Evolutionary conservation across 306 rosid genomes (phyloP).

Genomic region (Rubus idaeus): DNA sequence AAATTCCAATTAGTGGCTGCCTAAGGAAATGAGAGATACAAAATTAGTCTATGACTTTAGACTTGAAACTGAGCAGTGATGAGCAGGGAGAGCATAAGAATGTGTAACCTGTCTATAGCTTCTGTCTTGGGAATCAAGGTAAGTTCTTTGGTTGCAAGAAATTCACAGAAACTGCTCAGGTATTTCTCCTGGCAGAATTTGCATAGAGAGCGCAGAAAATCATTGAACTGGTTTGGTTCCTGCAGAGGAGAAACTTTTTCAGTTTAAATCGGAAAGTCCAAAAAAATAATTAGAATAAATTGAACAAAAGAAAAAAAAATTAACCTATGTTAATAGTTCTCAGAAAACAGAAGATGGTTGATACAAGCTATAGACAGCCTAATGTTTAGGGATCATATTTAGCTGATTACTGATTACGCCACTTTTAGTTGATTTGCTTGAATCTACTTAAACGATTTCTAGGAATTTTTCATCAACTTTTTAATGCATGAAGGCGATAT

Average conservation of each 20-base stretch:
- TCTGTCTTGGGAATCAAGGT: conserved; percentile 70
- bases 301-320: neutral
- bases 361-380: neutral
- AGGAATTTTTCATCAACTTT: neutral
- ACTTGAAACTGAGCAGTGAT: conserved; percentile 1
- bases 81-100: conserved; percentile 17
- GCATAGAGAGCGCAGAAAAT: conserved; percentile 58
- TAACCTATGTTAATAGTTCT: neutral
- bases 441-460: neutral
- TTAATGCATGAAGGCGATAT: neutral
- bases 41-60: neutral
- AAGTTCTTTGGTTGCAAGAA: conserved; percentile 59
- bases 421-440: neutral
- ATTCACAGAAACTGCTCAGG: conserved; percentile 54
- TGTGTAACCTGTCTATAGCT: conserved; percentile 73
- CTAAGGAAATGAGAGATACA: neutral
- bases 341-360: neutral
- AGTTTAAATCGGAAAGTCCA: neutral
- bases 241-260: conserved; percentile 23
- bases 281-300: neutral
- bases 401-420: neutral
- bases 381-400: neutral
- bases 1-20: conserved; percentile 9
- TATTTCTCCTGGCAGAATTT: conserved; percentile 54
- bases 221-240: conserved; percentile 91